Percentiles rank a stretch among this genome's conserved stretches.
phyloP scores from a whole-genome alignment of 2,329 filamentous ascomycete genomes.

The Monilinia polystroma region DNA sequence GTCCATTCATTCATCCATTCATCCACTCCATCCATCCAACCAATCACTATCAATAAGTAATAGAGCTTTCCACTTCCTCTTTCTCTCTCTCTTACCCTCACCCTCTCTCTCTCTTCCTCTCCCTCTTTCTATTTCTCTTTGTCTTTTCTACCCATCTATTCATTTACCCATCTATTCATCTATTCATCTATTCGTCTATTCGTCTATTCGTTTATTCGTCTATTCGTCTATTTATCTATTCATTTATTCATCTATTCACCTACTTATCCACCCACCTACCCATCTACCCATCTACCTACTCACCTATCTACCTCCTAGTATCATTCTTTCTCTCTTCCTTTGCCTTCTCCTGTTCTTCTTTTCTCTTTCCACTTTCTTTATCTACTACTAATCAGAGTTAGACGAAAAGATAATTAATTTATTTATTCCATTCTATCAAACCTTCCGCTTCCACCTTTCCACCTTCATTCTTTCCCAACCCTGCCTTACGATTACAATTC shows the following conservation, averaged over 20 bases:
- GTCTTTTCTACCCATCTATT: neutral
- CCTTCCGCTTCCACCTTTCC: neutral
- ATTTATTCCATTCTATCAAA: neutral
- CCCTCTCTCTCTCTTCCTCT: neutral
- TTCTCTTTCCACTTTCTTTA: neutral
- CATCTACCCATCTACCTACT: too few relatives aligned
- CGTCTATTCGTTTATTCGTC: too few relatives aligned
- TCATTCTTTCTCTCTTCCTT: neutral
- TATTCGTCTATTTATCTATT: too few relatives aligned
- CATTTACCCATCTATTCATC: too few relatives aligned
- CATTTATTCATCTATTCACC: too few relatives aligned
- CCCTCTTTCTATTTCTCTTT: too few relatives aligned
- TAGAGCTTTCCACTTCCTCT: too few relatives aligned
- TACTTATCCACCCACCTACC: too few relatives aligned
- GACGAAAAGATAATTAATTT: neutral
- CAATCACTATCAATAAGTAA: too few relatives aligned
- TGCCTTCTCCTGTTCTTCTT: neutral
- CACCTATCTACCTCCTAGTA: neutral
- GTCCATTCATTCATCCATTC: neutral
- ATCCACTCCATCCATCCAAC: neutral
- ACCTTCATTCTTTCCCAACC: constrained; percentile 1
- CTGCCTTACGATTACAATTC: constrained; percentile 16
- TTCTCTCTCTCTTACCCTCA: too few relatives aligned
- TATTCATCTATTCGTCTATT: too few relatives aligned
- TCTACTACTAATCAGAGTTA: neutral